A percentile compares a stretch with the other conserved stretches of the same genome.
phyloP scores from a whole-genome alignment of 2,329 filamentous ascomycete species.

The Pestalotiopsis fici region DNA sequence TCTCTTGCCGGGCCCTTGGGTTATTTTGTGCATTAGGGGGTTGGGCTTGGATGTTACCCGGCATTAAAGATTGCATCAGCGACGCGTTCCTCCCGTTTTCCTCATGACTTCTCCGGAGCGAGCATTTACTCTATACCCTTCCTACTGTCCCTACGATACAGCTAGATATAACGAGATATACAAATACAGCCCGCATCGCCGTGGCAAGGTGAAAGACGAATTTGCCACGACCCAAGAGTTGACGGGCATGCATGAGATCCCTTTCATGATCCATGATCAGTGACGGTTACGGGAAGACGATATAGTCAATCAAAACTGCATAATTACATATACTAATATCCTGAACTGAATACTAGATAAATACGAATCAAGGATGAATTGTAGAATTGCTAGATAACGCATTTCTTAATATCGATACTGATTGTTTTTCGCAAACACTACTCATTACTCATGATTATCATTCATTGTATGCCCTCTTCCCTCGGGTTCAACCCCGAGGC shows the following conservation, averaged over 20 bases:
- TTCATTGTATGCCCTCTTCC: too few species aligned
- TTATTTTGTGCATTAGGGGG: not conserved
- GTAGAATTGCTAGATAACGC: too few species aligned
- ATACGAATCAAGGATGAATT: not conserved
- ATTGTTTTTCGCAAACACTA: too few species aligned
- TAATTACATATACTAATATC: not conserved
- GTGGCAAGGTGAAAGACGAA: not conserved
- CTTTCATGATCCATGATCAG: not conserved
- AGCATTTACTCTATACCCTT: slow-evolving; percentile 6
- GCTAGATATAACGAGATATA: not conserved
- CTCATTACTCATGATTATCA: too few species aligned
- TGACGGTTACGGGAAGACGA: not conserved
- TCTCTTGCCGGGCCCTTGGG: not conserved
- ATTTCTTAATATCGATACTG: too few species aligned
- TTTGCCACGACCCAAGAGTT: too few species aligned
- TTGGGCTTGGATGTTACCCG: not conserved
- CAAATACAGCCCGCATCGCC: not conserved
- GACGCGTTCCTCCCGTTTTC: slow-evolving; percentile 1
- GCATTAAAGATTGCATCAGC: slow-evolving; percentile 7
- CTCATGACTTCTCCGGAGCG: not conserved
- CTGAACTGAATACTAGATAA: not conserved
- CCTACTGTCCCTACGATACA: not conserved
- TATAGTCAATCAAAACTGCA: not conserved
- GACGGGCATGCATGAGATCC: too few species aligned
- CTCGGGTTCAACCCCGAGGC: too few species aligned